phyloP scores from a whole-genome alignment of 2,329 filamentous ascomycete species.

The Cytospora piceicola region DNA sequence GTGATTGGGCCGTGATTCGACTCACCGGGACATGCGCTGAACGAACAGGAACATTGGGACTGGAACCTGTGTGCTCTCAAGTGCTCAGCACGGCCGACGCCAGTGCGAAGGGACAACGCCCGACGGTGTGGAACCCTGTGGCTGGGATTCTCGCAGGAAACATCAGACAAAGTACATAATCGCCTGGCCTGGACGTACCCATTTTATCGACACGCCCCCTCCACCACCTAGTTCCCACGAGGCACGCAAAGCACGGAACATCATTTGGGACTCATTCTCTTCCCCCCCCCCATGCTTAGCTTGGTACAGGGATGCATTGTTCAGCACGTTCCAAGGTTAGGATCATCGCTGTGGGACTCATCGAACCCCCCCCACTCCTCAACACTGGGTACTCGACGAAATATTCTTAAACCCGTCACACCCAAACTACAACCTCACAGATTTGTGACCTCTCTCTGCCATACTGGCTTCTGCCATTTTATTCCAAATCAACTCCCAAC shows the following conservation, averaged over 20 bases:
- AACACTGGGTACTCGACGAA: constrained; percentile 22
- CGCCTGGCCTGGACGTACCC: constrained; percentile 25
- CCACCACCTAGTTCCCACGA: constrained; percentile 28
- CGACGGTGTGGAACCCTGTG: constrained; percentile 29
- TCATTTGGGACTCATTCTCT: constrained; percentile 18
- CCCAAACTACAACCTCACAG: constrained; percentile 31
- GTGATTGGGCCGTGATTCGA: constrained; percentile 17
- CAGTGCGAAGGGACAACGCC: constrained; percentile 18
- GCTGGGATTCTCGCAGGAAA: constrained; percentile 30
- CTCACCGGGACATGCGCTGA: constrained; percentile 2
- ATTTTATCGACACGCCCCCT: constrained; percentile 34
- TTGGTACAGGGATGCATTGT: constrained; percentile 7
- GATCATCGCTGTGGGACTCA: constrained; percentile 15
- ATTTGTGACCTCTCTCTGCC: constrained; percentile 29
- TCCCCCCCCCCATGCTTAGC: constrained; percentile 21
- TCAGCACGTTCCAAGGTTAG: constrained; percentile 7
- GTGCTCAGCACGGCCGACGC: background rate
- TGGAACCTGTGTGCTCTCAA: background rate
- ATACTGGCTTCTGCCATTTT: constrained; percentile 35
- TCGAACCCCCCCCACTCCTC: constrained; percentile 13
- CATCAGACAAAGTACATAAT: constrained; percentile 30
- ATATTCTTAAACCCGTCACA: constrained; percentile 30
- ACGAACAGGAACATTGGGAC: constrained; percentile 6
- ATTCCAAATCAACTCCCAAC: constrained; percentile 27
- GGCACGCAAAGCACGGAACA: constrained; percentile 22